Evolutionary conservation across 1,139 yeast genomes (phyloP).

Genomic region (Tardiomyces depauwii): DNA sequence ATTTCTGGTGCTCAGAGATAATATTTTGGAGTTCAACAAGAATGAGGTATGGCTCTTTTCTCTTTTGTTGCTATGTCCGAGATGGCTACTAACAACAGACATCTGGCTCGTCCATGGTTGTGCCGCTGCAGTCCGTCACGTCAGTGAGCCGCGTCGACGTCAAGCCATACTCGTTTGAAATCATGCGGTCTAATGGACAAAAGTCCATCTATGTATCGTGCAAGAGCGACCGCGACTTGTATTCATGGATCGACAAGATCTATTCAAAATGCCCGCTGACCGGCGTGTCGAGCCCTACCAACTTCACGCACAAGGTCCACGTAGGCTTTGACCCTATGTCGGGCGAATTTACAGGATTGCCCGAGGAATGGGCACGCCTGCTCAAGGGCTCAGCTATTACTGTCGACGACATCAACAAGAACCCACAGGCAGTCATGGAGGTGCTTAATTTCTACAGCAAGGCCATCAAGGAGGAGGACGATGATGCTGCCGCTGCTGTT

Average conservation of each 20-base stretch:
- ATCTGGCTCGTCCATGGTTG: conserved; percentile 27
- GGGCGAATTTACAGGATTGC: conserved; percentile 37
- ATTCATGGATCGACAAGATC: conserved; percentile 88
- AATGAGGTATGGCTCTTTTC: conserved; percentile 33
- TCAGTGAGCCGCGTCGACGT: conserved; percentile 53
- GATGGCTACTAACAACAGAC: conserved; percentile 9
- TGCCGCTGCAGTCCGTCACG: conserved; percentile 46
- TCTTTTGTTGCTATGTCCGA: no score
- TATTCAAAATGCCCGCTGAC: conserved; percentile 77
- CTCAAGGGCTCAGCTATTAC: conserved; percentile 34
- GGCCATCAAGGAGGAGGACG: conserved; percentile 8
- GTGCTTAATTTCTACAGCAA: conserved; percentile 74
- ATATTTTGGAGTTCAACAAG: conserved; percentile 65
- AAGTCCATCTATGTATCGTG: conserved; percentile 67
- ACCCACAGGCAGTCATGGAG: conserved; percentile 54
- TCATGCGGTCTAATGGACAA: conserved; percentile 43
- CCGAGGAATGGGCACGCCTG: conserved; percentile 34
- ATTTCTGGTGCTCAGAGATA: conserved; percentile 65
- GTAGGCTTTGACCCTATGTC: conserved; percentile 35
- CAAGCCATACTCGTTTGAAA: conserved; percentile 66
- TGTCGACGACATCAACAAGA: conserved; percentile 32
- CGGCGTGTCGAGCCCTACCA: conserved; percentile 43
- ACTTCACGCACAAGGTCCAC: conserved; percentile 35
- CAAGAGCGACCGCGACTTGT: conserved; percentile 68
- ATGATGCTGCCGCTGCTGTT: background rate